Evolutionary conservation across 2,329 filamentous ascomycete genomes (phyloP), one percentile per base, ranked within the genome.

Genomic region (Fusarium sp.): DNA sequence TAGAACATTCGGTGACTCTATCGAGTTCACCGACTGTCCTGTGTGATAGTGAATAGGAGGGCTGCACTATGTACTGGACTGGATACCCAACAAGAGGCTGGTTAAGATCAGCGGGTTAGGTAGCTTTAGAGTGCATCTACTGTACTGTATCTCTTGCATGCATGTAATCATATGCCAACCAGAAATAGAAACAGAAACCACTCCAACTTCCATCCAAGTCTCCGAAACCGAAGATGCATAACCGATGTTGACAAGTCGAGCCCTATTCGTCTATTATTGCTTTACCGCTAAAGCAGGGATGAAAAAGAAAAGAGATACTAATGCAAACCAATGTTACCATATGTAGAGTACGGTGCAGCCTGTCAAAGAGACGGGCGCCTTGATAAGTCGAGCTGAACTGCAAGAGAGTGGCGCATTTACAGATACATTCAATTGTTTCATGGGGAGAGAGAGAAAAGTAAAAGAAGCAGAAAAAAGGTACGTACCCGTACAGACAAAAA

Each of bases 11-110:
- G 52, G 53, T 43, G 52, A 59, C 60, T 58, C 58, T 49, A 32
- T 55, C 29, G 32, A 54, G 49, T 52, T 61, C 54, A 65, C 66
- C 66, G 66, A 69, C 45, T 69, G 56, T 61, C 59, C 65, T 52
- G 45, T 65, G 52, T 53, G 52, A 18, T 32, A 27, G 22, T 58
- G 38, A 40, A 49, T 22, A 24, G 44, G 44, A 64, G 51, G 60
- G 24, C 46, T 20, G 52, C 32, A 57, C 51, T 53, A 58, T 70
- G 56, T 48, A 29, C 10, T 24, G 18, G 24, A 41, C 45, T 38
- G 29, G 45, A 30, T n/a, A 48, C 18, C 27, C 34, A 40, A 47
- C 27, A 40, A 51, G 52, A 70, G 65, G 46, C 24, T 67, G 65
- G 64, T 20, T 18, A 52, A 24, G 48, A 51, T 38, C 30, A 52